phyloP scores from a whole-genome alignment of 352 stramenopile genomes.

The Pythium aphanidermatum region DNA sequence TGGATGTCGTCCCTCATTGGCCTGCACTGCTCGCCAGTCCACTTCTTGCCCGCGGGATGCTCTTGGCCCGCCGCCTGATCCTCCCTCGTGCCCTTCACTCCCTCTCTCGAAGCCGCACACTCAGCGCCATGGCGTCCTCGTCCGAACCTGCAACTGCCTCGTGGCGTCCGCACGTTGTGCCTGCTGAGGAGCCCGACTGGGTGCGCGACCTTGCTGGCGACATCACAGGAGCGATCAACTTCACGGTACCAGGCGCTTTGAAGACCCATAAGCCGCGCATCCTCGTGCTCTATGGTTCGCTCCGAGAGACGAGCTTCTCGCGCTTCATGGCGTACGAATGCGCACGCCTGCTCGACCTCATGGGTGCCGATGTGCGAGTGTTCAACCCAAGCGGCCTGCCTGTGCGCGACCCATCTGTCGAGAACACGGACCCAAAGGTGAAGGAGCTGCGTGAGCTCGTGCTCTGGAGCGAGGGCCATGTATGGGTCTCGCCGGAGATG shows the following conservation, averaged over 20 bases:
- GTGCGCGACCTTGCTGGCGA: constrained; percentile 19
- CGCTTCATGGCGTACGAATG: constrained; percentile 46
- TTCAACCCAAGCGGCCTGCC: constrained; percentile 35
- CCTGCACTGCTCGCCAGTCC: too few species aligned
- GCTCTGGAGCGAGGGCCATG: constrained; percentile 59
- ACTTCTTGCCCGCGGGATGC: too few species aligned
- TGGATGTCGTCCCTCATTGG: too few species aligned
- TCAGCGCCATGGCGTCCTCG: too few species aligned
- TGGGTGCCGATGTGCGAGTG: constrained; percentile 52
- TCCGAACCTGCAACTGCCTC: constrained; percentile 2
- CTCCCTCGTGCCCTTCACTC: too few species aligned
- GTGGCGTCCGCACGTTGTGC: constrained; percentile 22
- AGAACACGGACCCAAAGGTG: constrained; percentile 47
- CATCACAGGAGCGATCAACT: constrained; percentile 11
- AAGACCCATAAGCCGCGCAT: constrained; percentile 36
- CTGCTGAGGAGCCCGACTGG: constrained; percentile 18
- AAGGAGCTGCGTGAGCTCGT: constrained; percentile 47
- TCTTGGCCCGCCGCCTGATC: too few species aligned
- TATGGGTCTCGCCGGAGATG: constrained; percentile 63
- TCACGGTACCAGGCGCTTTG: constrained; percentile 11
- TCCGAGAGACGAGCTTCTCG: constrained; percentile 45
- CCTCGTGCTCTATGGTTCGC: constrained; percentile 55
- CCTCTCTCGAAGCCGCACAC: too few species aligned
- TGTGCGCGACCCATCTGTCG: constrained; percentile 44
- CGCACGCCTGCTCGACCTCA: constrained; percentile 45